Percentiles rank a stretch among this genome's conserved stretches.
Conservation (phyloP, 768 basidiomycete species). For the Macrolepiota fuliginosa region DNA sequence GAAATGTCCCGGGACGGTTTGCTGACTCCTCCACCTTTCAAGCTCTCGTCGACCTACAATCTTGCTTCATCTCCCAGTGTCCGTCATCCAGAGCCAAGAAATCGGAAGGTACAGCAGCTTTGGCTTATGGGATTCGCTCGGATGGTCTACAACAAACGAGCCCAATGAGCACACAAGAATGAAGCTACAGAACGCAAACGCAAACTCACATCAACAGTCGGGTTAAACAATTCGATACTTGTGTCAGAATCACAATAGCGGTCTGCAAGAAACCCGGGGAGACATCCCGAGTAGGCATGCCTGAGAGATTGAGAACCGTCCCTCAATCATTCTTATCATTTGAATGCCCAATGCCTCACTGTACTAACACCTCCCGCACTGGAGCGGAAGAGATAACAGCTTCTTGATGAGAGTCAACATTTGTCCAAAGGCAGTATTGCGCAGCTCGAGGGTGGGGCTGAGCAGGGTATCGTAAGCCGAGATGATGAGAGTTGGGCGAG, state of each 20-base stretch:
- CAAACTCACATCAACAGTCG: constrained; percentile 39
- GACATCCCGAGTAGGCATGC: constrained; percentile 72
- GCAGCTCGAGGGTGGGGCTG: constrained; percentile 60
- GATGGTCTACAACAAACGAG: constrained; percentile 55
- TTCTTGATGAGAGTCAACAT: constrained; percentile 69
- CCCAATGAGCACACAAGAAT: not conserved
- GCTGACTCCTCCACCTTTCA: constrained; percentile 49
- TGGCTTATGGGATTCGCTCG: constrained; percentile 67
- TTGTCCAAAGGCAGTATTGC: too few relatives aligned
- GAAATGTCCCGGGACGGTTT: constrained; percentile 74
- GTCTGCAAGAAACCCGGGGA: constrained; percentile 82
- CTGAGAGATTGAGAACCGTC: constrained; percentile 66
- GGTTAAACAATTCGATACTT: constrained; percentile 63
- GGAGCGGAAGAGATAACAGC: constrained; percentile 55
- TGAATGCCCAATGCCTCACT: too few relatives aligned
- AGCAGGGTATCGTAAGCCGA: constrained; percentile 63
- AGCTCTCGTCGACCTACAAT: constrained; percentile 6
- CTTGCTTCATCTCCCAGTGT: constrained; percentile 83
- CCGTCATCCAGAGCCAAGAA: constrained; percentile 77
- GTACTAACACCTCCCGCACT: constrained; percentile 51
- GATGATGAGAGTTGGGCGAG: constrained; percentile 44
- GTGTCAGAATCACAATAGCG: constrained; percentile 57
- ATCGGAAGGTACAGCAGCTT: constrained; percentile 62
- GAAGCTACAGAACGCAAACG: not conserved
- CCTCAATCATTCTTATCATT: constrained; percentile 61